Base-by-base conservation (phyloP, 2,329 filamentous ascomycete genomes). In the Clarireedia paspali region DNA sequence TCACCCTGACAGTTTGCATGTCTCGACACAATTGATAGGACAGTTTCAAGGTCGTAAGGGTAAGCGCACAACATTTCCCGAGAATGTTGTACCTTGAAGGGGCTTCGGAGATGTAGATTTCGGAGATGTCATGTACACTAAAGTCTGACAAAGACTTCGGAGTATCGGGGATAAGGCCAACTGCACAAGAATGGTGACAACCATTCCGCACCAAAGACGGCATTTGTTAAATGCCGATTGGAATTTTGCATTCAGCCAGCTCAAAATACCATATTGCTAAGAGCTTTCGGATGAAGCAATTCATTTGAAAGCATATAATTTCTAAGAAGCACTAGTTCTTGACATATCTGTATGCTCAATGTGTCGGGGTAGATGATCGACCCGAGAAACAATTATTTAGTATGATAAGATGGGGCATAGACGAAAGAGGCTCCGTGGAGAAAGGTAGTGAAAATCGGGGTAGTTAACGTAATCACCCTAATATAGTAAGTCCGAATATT, bases 21-120 rank as follows among this genome's bases (percentile, higher is more conserved):
- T 49, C 52, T 30, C 30, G 36, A n/a, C 34, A 39, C 6, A n/a
- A 14, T 44, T 48, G 50, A 53, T 39, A 53, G 50, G 42, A 5
- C 12, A 4, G 20, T 34, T 27, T 9, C 4, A 39, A 53, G 44
- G 38, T 27, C 15, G 30, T 15, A 34, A n/a, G 15, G 45, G 14
- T 15, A 47, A 30, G 15, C 15, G 6, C 26, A 27, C 24, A 27
- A 10, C 34, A 14, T 38, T 53, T 42, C 23, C 45, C 26, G 30
- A 26, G 30, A 27, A 34, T 48, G 27, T 47, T 47, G 30, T 53
- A 24, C 30, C 36, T 48, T 48, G 6, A 54, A 23, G 45, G 52
- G 45, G 52, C 24, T 54, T 54, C 52, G 52, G 45, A 49, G 36
- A 49, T 54, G 52, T 54, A 24, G 15, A 47, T 27, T 47, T 46